A percentile compares a stretch with the other conserved stretches of the same genome.
Evolutionary conservation across 2,329 filamentous ascomycete genomes (phyloP).

Genomic region (Microcyclospora pomicola): DNA sequence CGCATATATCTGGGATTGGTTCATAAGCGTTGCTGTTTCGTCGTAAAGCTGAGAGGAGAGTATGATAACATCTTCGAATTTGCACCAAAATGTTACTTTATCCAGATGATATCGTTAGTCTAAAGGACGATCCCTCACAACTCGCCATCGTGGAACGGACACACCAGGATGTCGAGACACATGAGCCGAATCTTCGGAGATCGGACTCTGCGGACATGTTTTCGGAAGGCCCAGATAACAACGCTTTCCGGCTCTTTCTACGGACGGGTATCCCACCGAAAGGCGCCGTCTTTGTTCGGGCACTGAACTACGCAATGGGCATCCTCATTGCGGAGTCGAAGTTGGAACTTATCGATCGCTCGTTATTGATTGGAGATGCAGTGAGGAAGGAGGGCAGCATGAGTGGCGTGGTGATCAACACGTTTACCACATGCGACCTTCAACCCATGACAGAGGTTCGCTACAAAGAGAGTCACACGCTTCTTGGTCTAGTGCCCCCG

Average conservation of each 20-base stretch:
- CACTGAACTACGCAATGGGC: slow-evolving; percentile 30
- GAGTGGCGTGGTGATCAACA: slow-evolving; percentile 41
- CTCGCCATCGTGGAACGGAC: slow-evolving; percentile 34
- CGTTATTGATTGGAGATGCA: slow-evolving; percentile 40
- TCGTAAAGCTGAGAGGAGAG: too few relatives aligned
- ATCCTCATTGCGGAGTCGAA: slow-evolving; percentile 29
- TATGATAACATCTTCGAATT: too few relatives aligned
- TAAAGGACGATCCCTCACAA: slow-evolving; percentile 7
- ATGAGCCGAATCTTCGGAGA: slow-evolving; percentile 23
- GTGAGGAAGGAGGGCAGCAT: slow-evolving; percentile 38
- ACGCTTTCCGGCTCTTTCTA: slow-evolving; percentile 27
- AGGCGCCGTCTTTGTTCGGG: slow-evolving; percentile 37
- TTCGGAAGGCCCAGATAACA: slow-evolving; percentile 20
- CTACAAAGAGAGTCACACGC: slow-evolving; percentile 6
- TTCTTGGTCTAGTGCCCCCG: slow-evolving; percentile 4
- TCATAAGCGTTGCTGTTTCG: too few relatives aligned
- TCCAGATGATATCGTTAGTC: slow-evolving; percentile 17
- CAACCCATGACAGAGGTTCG: slow-evolving; percentile 18
- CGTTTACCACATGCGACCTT: slow-evolving; percentile 33
- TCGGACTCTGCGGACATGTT: too few relatives aligned
- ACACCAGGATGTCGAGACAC: slow-evolving; percentile 30
- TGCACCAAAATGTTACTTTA: too few relatives aligned
- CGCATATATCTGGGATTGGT: too few relatives aligned
- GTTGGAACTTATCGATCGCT: slow-evolving; percentile 40
- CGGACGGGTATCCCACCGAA: slow-evolving; percentile 35